These are phyloP conservation scores for Agaricus sinodeliciosus DNA, from an alignment of 768 basidiomycete genomes.

Conservation along the genomic window DNA sequence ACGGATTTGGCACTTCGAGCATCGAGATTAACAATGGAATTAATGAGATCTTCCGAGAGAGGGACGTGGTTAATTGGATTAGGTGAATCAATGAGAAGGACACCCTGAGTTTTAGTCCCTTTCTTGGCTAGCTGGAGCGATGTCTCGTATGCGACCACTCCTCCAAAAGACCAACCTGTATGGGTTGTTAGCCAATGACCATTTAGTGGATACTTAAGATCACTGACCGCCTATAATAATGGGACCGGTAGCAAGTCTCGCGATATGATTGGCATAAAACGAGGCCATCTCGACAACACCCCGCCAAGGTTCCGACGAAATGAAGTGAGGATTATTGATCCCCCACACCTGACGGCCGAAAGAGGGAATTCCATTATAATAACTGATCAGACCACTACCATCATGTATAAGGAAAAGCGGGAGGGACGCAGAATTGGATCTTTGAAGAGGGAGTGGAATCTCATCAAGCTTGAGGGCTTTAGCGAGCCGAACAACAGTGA, in stretches of 20 bases:
- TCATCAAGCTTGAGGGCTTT: conserved; percentile 20
- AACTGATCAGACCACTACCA: conserved; percentile 56
- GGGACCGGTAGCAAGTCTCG: conserved; percentile 25
- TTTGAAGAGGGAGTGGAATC: conserved; percentile 32
- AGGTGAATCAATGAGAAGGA: conserved; percentile 65
- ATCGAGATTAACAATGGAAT: conserved; percentile 32
- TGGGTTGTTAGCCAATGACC: neutral
- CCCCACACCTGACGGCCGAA: conserved; percentile 54
- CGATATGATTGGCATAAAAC: conserved; percentile 39
- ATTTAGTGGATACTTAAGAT: conserved; percentile 11
- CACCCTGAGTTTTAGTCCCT: conserved; percentile 42
- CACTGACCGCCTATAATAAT: conserved; percentile 52
- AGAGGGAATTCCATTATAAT: conserved; percentile 39
- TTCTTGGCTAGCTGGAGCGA: conserved; percentile 41
- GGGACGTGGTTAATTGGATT: conserved; percentile 45
- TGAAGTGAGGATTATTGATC: conserved; percentile 50
- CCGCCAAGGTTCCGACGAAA: conserved; percentile 37
- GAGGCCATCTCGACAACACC: conserved; percentile 45
- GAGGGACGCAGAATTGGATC: conserved; percentile 13
- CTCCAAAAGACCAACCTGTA: conserved; percentile 76
- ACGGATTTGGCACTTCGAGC: conserved; percentile 21
- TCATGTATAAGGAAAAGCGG: conserved; percentile 69
- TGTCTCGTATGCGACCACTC: conserved; percentile 63
- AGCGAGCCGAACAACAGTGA: conserved; percentile 7
- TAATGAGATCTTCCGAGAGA: conserved; percentile 46